These are phyloP conservation scores for Nothophytophthora sp. DNA, from an alignment of 352 stramenopile species.

Conservation along the genomic window DNA sequence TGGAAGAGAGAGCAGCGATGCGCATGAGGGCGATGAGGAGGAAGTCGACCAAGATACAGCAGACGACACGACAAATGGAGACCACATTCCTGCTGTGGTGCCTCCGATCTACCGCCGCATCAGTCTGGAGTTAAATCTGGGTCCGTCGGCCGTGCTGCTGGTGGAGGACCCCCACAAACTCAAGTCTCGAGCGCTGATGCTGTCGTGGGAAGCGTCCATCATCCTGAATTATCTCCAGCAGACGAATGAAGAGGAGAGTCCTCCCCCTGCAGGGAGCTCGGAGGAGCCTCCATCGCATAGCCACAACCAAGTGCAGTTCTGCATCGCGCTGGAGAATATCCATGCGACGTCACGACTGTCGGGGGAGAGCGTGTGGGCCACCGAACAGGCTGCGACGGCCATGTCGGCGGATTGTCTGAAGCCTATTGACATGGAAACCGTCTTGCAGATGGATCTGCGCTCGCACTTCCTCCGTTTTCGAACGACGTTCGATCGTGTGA, in stretches of 20 bases:
- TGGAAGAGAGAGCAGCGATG: slow-evolving; percentile 4
- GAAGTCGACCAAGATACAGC: neutral
- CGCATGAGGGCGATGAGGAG: slow-evolving; percentile 2
- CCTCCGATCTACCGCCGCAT: slow-evolving; percentile 44
- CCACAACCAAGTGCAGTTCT: slow-evolving; percentile 67
- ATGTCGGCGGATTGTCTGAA: slow-evolving; percentile 77
- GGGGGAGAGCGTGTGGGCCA: slow-evolving; percentile 68
- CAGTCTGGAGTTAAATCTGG: slow-evolving; percentile 58
- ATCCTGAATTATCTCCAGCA: slow-evolving; percentile 62
- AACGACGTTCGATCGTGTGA: slow-evolving; percentile 72
- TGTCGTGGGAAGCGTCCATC: slow-evolving; percentile 79
- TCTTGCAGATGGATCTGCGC: slow-evolving; percentile 69
- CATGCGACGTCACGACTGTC: slow-evolving; percentile 78
- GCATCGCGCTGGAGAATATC: slow-evolving; percentile 62
- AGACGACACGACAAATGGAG: neutral
- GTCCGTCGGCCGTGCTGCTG: slow-evolving; percentile 65
- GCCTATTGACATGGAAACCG: slow-evolving; percentile 66
- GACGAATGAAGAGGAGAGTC: slow-evolving; percentile 37
- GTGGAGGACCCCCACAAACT: slow-evolving; percentile 74
- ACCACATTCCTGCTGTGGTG: slow-evolving; percentile 4
- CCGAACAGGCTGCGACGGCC: slow-evolving; percentile 36
- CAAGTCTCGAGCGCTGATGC: slow-evolving; percentile 72
- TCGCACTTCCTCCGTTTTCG: slow-evolving; percentile 65
- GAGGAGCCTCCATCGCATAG: slow-evolving; percentile 22
- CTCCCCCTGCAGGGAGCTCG: slow-evolving; percentile 9